Evolutionary conservation across 2,329 filamentous ascomycete species (phyloP).

Genomic region (Hypoxylon sp.): DNA sequence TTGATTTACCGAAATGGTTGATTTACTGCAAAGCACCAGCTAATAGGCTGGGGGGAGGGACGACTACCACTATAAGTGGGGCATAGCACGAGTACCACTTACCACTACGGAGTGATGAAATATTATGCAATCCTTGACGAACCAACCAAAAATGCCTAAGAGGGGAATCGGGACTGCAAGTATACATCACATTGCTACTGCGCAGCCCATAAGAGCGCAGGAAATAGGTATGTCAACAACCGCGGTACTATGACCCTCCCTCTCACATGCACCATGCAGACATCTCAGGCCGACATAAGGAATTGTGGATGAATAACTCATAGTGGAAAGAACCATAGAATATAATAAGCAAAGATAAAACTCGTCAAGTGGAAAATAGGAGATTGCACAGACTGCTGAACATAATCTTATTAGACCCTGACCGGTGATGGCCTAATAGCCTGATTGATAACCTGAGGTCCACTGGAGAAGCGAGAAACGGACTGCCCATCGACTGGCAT

Average conservation of each 20-base stretch:
- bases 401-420: background rate
- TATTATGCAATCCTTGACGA: slow-evolving; percentile 41
- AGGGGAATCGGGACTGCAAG: slow-evolving; percentile 12
- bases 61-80: no score
- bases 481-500: slow-evolving; percentile 13
- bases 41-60: no score
- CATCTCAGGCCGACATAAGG: slow-evolving; percentile 2
- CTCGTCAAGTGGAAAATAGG: background rate
- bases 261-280: slow-evolving; percentile 6
- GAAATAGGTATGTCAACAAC: slow-evolving; percentile 15
- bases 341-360: slow-evolving; percentile 15
- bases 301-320: slow-evolving; percentile 8
- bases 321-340: background rate
- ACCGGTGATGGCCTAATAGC: background rate
- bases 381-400: slow-evolving; percentile 15
- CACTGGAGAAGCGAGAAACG: slow-evolving; percentile 2
- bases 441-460: background rate
- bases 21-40: no score
- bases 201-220: slow-evolving; percentile 11
- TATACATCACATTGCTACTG: slow-evolving; percentile 13
- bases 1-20: no score
- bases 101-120: slow-evolving; percentile 34
- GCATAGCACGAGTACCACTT: no score
- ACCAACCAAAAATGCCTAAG: slow-evolving; percentile 29
- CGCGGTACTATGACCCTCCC: slow-evolving; percentile 14